Evolutionary conservation across 2,329 filamentous ascomycete species (phyloP).

Genomic region (Seiridium unicorne): DNA sequence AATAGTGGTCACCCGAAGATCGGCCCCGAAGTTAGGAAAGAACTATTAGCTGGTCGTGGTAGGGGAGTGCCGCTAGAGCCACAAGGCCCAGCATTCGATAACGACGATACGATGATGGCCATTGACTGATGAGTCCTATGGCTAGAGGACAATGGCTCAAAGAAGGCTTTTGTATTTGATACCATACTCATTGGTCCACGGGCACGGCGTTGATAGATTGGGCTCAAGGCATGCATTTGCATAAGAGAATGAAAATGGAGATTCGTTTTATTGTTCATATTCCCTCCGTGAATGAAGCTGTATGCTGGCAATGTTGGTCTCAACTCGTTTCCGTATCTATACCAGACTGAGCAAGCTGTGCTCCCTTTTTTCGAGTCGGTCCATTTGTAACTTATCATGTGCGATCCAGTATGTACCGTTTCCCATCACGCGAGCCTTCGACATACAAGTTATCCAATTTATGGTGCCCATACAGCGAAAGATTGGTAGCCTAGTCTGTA

Average conservation of each 20-base stretch:
- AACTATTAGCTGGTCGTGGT: slow-evolving; percentile 83
- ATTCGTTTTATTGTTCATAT: neutral
- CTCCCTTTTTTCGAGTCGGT: too few species aligned
- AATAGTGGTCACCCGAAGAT: slow-evolving; percentile 74
- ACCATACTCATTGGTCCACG: slow-evolving; percentile 1
- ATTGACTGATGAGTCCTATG: slow-evolving; percentile 44
- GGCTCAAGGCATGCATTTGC: neutral
- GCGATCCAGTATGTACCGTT: too few species aligned
- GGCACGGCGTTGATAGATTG: slow-evolving; percentile 3
- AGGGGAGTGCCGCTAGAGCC: slow-evolving; percentile 71
- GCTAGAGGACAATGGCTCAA: neutral
- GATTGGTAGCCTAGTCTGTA: too few species aligned
- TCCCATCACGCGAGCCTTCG: too few species aligned
- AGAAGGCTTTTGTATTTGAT: neutral
- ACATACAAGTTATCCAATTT: too few species aligned
- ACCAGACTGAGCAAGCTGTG: too few species aligned
- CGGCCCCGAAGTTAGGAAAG: slow-evolving; percentile 85
- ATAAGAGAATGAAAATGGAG: neutral
- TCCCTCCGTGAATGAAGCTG: too few species aligned
- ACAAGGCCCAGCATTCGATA: slow-evolving; percentile 56
- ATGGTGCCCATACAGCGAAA: too few species aligned
- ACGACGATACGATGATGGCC: slow-evolving; percentile 85
- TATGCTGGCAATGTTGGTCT: too few species aligned
- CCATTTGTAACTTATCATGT: too few species aligned
- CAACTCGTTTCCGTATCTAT: too few species aligned